Evolutionary conservation across 2,329 filamentous ascomycete species (phyloP).

Genomic region (Sclerotinia spermophila): DNA sequence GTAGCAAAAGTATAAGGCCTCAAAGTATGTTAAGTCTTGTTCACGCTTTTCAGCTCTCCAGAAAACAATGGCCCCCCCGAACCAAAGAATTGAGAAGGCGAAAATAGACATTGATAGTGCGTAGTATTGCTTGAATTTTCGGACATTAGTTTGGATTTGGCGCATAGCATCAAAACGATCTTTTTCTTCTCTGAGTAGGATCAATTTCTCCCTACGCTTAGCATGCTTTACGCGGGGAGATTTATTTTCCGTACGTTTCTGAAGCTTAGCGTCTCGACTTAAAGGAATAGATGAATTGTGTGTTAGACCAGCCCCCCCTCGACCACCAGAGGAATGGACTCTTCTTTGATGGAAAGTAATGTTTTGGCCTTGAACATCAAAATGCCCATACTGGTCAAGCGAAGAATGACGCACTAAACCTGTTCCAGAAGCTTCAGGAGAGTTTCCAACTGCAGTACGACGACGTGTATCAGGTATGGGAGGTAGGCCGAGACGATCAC

Average conservation of each 20-base stretch:
- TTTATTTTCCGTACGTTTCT: constrained; percentile 22
- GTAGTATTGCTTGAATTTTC: constrained; percentile 58
- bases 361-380: constrained; percentile 37
- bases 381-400: constrained; percentile 37
- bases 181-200: constrained; percentile 55
- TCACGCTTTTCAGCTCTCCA: constrained; percentile 53
- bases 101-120: constrained; percentile 54
- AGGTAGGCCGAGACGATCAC: constrained; percentile 40
- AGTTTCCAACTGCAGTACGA: constrained; percentile 16
- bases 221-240: constrained; percentile 18
- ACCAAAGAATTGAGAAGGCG: constrained; percentile 62
- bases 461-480: constrained; percentile 21
- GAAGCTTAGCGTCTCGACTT: constrained; percentile 32
- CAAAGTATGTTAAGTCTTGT: constrained; percentile 57
- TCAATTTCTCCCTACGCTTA: constrained; percentile 40
- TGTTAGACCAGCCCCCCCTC: constrained; percentile 31
- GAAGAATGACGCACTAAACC: constrained; percentile 30
- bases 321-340: constrained; percentile 27
- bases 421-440: constrained; percentile 32
- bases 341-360: constrained; percentile 38
- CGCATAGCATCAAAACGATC: constrained; percentile 65
- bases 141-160: constrained; percentile 54
- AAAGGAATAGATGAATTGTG: constrained; percentile 21
- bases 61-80: constrained; percentile 62
- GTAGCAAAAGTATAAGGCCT: constrained; percentile 67